Evolutionary conservation across 2,329 filamentous ascomycete genomes (phyloP).

Genomic region (Colletotrichum magnum): DNA sequence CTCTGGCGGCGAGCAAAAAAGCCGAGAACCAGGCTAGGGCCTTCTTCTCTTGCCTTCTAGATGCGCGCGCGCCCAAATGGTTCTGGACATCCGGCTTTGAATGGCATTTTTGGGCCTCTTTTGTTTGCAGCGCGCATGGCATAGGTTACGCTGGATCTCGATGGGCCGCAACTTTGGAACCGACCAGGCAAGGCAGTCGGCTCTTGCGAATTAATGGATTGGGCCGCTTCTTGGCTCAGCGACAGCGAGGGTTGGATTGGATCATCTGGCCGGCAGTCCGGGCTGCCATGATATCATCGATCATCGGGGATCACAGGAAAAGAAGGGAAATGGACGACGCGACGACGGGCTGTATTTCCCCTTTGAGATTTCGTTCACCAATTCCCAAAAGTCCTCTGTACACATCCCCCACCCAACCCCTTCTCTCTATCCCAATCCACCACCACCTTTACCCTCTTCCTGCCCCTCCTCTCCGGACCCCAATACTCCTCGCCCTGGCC

Average conservation of each 20-base stretch:
- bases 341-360: constrained; percentile 37
- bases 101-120: constrained; percentile 38
- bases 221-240: constrained; percentile 33
- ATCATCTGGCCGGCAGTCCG: constrained; percentile 34
- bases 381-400: constrained; percentile 28
- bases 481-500: constrained; percentile 41
- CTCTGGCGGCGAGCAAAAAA: constrained; percentile 36
- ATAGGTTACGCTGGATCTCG: constrained; percentile 37
- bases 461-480: constrained; percentile 8
- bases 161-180: constrained; percentile 34
- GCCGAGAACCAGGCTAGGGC: constrained; percentile 40
- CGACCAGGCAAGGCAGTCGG: constrained; percentile 26
- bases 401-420: constrained; percentile 2
- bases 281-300: constrained; percentile 24
- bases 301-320: constrained; percentile 9
- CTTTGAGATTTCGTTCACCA: constrained; percentile 27
- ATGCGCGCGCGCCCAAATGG: constrained; percentile 36
- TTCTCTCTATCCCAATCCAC: constrained; percentile 19
- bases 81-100: constrained; percentile 33
- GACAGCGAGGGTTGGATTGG: constrained; percentile 32
- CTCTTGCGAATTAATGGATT: constrained; percentile 35
- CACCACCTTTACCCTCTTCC: constrained; percentile 35
- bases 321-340: constrained; percentile 18
- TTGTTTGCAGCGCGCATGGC: constrained; percentile 41
- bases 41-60: constrained; percentile 33